Evolutionary conservation across 83 land plant genomes (phyloP), one percentile per base, ranked within the genome.

Genomic region (Diphasiastrum complanatum): DNA sequence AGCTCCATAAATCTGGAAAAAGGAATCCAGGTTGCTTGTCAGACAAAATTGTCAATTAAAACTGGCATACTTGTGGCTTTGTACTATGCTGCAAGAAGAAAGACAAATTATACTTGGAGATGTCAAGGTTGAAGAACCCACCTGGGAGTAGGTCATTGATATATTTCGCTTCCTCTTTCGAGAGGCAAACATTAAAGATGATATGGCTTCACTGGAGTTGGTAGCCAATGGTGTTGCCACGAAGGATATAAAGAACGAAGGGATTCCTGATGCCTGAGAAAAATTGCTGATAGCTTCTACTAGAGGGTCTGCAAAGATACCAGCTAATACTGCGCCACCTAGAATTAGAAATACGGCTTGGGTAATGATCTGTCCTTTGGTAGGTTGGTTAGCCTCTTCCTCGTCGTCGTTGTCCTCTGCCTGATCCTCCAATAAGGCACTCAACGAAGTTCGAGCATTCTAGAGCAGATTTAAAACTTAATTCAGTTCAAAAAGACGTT

Each of bases 121-220:
- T 6, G n/a, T 29, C 5, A 14, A 56, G 37, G 37, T 56, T 26
- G 45, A 38, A 26, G 33, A 67, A 47, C 46, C 68, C 28, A 87
- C 95, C 90, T 87, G 69, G 12, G 75, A 72, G 40, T 51, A 72
- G 0, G 75, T 65, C 26, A 72, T 43, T 0, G 75, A 72, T 4
- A 72, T 72, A 47, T 72, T 72, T 2, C 64, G 49, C 38, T 72
- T 72, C 22, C 75, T 37, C 41, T 33, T 45, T 45, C 34, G 65
- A 37, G 18, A 48, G 27, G 75, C 75, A 66, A 72, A 72, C 5
- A 57, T 24, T 14, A 72, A 47, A 54, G 64, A 57, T 1, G 75
- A 72, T 11, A 72, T 26, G 0, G 59, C 56, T 33, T 72, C 75
- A 49, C 75, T 72, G 1, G 75, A 62, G 40, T 72, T 72, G 3